A percentile compares a stretch with the other conserved stretches of the same genome.
Evolutionary conservation across 2,329 filamentous ascomycete species (phyloP).

Genomic region (Diplodia scrobiculata): DNA sequence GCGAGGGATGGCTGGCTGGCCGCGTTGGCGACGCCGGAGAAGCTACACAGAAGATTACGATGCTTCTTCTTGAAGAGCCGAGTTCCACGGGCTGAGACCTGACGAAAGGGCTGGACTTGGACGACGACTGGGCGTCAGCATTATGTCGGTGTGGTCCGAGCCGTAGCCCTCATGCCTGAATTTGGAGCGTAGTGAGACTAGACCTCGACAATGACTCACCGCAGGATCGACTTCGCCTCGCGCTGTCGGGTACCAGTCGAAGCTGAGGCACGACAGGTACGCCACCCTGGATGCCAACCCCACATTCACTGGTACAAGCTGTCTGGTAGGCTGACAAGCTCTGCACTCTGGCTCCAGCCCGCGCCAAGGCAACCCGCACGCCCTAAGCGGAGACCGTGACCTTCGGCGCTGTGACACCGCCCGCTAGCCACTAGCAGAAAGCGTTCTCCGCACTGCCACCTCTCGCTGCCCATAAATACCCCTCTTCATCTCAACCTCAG

Average conservation of each 20-base stretch:
- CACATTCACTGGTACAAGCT: not conserved
- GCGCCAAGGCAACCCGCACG: not conserved
- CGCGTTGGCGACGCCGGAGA: slow-evolving; percentile 4
- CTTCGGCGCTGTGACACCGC: not conserved
- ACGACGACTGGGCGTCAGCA: not conserved
- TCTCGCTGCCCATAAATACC: not conserved
- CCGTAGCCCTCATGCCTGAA: not conserved
- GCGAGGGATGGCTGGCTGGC: slow-evolving; percentile 7
- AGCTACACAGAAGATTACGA: slow-evolving; percentile 6
- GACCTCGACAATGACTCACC: not conserved
- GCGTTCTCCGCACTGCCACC: not conserved
- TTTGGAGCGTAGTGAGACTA: not conserved
- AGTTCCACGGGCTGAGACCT: not conserved
- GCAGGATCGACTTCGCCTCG: not conserved
- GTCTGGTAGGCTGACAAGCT: not conserved
- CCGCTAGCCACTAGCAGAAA: slow-evolving; percentile 5
- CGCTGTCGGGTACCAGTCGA: not conserved
- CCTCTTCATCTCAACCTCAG: not conserved
- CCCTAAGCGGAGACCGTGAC: slow-evolving; percentile 1
- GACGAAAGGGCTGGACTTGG: not conserved
- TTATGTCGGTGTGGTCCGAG: not conserved
- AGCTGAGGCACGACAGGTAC: not conserved
- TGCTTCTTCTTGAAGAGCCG: not conserved
- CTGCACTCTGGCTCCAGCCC: not conserved
- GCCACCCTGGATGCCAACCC: not conserved